These are phyloP conservation scores for Cadophora malorum DNA, from an alignment of 2,329 filamentous ascomycete genomes.

Conservation along the genomic window DNA sequence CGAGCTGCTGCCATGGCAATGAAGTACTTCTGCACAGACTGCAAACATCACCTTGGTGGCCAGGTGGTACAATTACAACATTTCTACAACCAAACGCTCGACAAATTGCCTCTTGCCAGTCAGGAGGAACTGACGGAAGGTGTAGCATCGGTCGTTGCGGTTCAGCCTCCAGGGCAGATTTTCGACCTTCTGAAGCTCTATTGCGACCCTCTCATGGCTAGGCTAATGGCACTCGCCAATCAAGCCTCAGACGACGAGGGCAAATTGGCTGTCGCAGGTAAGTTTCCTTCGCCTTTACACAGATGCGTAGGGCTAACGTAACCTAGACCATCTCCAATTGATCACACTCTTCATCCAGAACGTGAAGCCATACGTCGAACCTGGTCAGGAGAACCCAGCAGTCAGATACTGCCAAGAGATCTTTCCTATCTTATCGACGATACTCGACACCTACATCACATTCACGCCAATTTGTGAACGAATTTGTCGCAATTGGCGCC, in stretches of 20 bases:
- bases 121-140: constrained; percentile 97
- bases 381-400: constrained; percentile 80
- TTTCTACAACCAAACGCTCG: constrained; percentile 90
- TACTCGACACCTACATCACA: constrained; percentile 84
- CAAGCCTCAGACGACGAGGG: constrained; percentile 81
- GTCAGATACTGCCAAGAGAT: constrained; percentile 97
- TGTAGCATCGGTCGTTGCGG: constrained; percentile 88
- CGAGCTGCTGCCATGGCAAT: constrained; percentile 91
- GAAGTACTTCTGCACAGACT: constrained; percentile 97
- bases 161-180: constrained; percentile 79
- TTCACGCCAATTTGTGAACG: constrained; percentile 92
- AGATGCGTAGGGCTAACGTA: constrained; percentile 12
- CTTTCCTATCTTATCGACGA: constrained; percentile 83
- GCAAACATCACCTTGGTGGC: constrained; percentile 81
- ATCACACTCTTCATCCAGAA: constrained; percentile 88
- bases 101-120: constrained; percentile 82
- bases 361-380: constrained; percentile 75
- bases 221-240: constrained; percentile 87
- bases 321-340: constrained; percentile 82
- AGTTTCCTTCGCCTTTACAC: constrained; percentile 38
- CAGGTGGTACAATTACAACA: constrained; percentile 87
- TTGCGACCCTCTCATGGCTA: constrained; percentile 86
- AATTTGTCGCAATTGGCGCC: constrained; percentile 93
- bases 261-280: constrained; percentile 85
- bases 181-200: constrained; percentile 90